Percentiles rank a stretch among this genome's conserved stretches.
Evolutionary conservation across 2,329 filamentous ascomycete genomes (phyloP).

Genomic region (Colletotrichum navitas): DNA sequence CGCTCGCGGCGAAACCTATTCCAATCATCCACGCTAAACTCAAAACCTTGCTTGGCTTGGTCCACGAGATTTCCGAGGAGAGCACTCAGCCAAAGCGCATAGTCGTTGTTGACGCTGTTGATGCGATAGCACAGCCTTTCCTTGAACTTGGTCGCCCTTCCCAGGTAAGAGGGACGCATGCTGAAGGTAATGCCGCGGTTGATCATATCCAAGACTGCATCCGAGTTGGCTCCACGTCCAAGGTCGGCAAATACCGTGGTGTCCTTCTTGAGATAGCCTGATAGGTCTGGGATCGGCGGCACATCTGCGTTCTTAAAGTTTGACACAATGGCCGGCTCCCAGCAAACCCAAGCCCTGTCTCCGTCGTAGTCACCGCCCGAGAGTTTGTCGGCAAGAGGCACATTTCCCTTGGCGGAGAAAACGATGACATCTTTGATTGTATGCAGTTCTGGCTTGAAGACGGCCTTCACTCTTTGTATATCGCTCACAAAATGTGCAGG

Average conservation of each 20-base stretch:
- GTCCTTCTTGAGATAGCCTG: conserved; percentile 65
- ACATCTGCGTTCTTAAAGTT: conserved; percentile 74
- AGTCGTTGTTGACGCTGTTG: conserved; percentile 59
- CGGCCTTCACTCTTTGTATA: conserved; percentile 75
- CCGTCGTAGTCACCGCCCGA: conserved; percentile 88
- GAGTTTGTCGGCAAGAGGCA: conserved; percentile 75
- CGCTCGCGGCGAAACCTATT: conserved; percentile 49
- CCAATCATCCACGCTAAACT: conserved; percentile 61
- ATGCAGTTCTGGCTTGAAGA: conserved; percentile 70
- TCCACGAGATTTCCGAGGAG: conserved; percentile 69
- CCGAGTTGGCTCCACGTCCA: conserved; percentile 40
- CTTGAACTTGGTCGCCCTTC: conserved; percentile 73
- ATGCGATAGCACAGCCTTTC: conserved; percentile 72
- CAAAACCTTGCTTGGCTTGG: conserved; percentile 66
- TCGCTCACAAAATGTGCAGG: conserved; percentile 79
- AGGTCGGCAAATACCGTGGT: conserved; percentile 61
- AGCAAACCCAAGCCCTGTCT: conserved; percentile 82
- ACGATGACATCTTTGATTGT: conserved; percentile 83
- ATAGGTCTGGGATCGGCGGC: conserved; percentile 59
- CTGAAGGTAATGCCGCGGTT: conserved; percentile 69
- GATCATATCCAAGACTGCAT: conserved; percentile 62
- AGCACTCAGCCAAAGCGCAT: conserved; percentile 63
- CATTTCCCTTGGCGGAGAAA: conserved; percentile 74
- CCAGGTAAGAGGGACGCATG: conserved; percentile 68
- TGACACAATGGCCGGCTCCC: conserved; percentile 74